Evolutionary conservation across 768 basidiomycete species (phyloP).

Genomic region (Podaxis sp.): DNA sequence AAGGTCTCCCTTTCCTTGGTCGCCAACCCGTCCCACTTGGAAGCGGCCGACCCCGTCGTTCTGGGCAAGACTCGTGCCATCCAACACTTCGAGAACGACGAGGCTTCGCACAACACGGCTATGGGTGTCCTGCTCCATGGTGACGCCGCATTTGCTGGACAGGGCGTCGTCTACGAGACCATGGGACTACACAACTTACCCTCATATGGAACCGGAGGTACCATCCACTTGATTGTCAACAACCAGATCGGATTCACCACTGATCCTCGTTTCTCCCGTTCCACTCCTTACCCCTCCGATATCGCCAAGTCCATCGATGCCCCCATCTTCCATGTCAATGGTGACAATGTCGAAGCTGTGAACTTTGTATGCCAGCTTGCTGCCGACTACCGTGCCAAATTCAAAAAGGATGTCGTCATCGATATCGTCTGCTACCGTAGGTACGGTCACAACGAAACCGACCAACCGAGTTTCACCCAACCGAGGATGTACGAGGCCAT

Average conservation of each 20-base stretch:
- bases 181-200: conserved; percentile 98
- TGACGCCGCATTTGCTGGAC: conserved; percentile 97
- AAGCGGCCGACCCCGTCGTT: conserved; percentile 97
- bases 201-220: conserved; percentile 95
- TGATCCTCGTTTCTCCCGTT: conserved; percentile 95
- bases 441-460: conserved; percentile 99
- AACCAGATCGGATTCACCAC: conserved; percentile 99
- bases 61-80: conserved; percentile 97
- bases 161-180: conserved; percentile 98
- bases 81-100: conserved; percentile 91
- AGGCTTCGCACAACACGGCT: conserved; percentile 74
- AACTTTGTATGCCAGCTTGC: conserved; percentile 98
- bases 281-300: conserved; percentile 97
- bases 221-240: conserved; percentile 97
- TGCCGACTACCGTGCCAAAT: conserved; percentile 97
- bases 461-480: conserved; percentile 98
- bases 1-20: conserved; percentile 96
- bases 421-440: conserved; percentile 99
- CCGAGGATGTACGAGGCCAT: conserved; percentile 99
- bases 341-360: conserved; percentile 97
- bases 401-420: conserved; percentile 97
- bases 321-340: conserved; percentile 99
- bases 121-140: conserved; percentile 97
- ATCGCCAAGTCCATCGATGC: conserved; percentile 98
- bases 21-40: conserved; percentile 97